These are phyloP conservation scores for Talaromyces pinophilus DNA, from an alignment of 2,329 filamentous ascomycete genomes.

Conservation along the genomic window DNA sequence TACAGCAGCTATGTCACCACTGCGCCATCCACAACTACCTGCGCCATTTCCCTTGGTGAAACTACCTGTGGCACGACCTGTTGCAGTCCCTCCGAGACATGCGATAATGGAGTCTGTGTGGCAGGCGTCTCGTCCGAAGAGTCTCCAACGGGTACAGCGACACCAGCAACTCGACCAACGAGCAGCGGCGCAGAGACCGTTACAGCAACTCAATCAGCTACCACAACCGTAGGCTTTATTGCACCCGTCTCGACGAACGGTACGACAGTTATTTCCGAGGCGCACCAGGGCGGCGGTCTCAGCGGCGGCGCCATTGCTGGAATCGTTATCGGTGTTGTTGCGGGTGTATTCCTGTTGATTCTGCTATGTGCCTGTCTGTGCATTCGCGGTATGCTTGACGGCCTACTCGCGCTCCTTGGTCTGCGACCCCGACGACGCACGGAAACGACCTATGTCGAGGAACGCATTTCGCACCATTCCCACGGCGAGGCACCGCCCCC, in stretches of 20 bases:
- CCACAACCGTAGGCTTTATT: conserved; percentile 49
- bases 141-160: conserved; percentile 41
- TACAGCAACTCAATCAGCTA: conserved; percentile 44
- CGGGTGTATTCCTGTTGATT: conserved; percentile 47
- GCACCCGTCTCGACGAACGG: conserved; percentile 49
- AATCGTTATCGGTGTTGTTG: conserved; percentile 53
- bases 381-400: conserved; percentile 44
- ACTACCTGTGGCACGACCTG: conserved; percentile 48
- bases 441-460: conserved; percentile 45
- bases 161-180: conserved; percentile 47
- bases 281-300: conserved; percentile 39
- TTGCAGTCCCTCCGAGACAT: conserved; percentile 48
- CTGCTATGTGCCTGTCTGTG: conserved; percentile 49
- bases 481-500: conserved; percentile 33
- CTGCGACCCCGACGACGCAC: conserved; percentile 39
- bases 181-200: conserved; percentile 46
- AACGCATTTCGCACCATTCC: conserved; percentile 39
- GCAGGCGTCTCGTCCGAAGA: conserved; percentile 45
- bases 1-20: conserved; percentile 49
- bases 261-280: conserved; percentile 37
- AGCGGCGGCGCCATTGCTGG: conserved; percentile 55
- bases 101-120: conserved; percentile 44
- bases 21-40: conserved; percentile 39
- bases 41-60: conserved; percentile 50
- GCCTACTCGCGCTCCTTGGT: conserved; percentile 46